Conservation (phyloP, 2,329 filamentous ascomycete species). For the Graphilbum fragrans region DNA sequence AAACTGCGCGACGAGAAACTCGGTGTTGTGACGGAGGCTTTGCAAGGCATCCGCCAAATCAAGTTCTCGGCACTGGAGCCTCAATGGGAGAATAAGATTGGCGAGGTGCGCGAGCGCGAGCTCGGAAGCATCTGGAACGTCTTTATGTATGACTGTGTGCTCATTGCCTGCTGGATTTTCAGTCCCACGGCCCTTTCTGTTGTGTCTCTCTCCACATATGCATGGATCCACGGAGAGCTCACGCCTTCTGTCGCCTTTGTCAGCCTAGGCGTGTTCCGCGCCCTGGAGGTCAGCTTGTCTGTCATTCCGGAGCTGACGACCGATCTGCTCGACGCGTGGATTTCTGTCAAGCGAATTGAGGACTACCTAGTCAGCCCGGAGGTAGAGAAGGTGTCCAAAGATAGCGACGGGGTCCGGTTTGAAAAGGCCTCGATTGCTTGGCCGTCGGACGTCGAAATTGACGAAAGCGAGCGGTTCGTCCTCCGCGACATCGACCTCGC, state of each 20-base stretch:
- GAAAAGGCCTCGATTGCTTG: slow-evolving; percentile 59
- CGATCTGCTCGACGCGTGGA: slow-evolving; percentile 56
- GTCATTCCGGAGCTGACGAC: slow-evolving; percentile 63
- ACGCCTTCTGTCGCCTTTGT: slow-evolving; percentile 69
- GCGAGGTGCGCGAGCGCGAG: slow-evolving; percentile 52
- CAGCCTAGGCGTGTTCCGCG: slow-evolving; percentile 60
- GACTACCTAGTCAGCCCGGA: slow-evolving; percentile 58
- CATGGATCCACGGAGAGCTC: slow-evolving; percentile 48
- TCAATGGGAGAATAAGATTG: slow-evolving; percentile 63
- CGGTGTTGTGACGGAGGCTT: slow-evolving; percentile 61
- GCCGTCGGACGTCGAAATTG: slow-evolving; percentile 52
- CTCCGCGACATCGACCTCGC: slow-evolving; percentile 51
- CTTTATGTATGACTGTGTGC: slow-evolving; percentile 49
- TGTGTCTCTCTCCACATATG: slow-evolving; percentile 57
- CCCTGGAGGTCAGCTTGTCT: slow-evolving; percentile 59
- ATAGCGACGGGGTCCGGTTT: slow-evolving; percentile 50
- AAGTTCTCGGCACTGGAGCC: slow-evolving; percentile 69
- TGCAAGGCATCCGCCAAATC: slow-evolving; percentile 72
- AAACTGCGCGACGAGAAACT: slow-evolving; percentile 65
- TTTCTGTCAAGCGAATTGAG: slow-evolving; percentile 63
- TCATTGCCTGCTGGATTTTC: slow-evolving; percentile 58
- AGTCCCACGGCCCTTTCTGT: slow-evolving; percentile 65
- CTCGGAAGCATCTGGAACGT: slow-evolving; percentile 53
- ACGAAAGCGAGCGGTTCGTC: slow-evolving; percentile 49
- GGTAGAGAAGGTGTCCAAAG: slow-evolving; percentile 38